Conservation (phyloP, 371 early-diverging fungal species). For the Mucor mucedo region DNA sequence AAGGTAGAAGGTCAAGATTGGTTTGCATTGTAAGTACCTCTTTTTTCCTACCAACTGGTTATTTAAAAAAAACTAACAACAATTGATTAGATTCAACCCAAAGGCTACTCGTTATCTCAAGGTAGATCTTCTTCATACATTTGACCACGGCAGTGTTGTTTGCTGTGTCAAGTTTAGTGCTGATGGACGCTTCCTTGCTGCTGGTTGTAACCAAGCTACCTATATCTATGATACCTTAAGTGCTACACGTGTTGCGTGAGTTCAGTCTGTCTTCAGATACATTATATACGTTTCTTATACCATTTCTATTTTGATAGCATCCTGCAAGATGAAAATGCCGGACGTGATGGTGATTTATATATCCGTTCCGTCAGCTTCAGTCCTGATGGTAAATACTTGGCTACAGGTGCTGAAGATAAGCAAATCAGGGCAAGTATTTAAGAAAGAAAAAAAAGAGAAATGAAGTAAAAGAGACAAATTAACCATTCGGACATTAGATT, state of each 20-base stretch:
- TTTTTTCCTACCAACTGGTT: background rate
- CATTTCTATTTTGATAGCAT: constrained; percentile 51
- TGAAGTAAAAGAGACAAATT: too few species aligned
- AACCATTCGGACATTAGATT: constrained; percentile 45
- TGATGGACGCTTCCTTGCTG: constrained; percentile 89
- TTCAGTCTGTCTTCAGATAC: background rate
- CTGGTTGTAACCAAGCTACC: constrained; percentile 91
- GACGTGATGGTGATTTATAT: constrained; percentile 84
- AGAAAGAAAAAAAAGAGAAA: too few species aligned
- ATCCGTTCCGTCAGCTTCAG: constrained; percentile 97
- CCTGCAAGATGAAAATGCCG: constrained; percentile 77
- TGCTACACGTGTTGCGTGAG: constrained; percentile 50
- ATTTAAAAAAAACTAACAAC: background rate
- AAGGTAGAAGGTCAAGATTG: constrained; percentile 92
- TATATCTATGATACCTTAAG: constrained; percentile 83
- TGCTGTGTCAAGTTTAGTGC: constrained; percentile 94
- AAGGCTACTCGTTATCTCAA: constrained; percentile 72
- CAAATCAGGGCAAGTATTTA: constrained; percentile 76
- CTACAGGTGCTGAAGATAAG: constrained; percentile 98
- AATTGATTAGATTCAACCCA: constrained; percentile 63
- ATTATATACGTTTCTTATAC: background rate
- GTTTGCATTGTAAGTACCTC: constrained; percentile 78
- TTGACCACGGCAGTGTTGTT: constrained; percentile 88
- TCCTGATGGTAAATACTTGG: constrained; percentile 89
- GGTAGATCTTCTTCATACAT: constrained; percentile 81